These are phyloP conservation scores for Abortiporus biennis DNA, from an alignment of 1,284 basidiomycete genomes.

Conservation along the genomic window DNA sequence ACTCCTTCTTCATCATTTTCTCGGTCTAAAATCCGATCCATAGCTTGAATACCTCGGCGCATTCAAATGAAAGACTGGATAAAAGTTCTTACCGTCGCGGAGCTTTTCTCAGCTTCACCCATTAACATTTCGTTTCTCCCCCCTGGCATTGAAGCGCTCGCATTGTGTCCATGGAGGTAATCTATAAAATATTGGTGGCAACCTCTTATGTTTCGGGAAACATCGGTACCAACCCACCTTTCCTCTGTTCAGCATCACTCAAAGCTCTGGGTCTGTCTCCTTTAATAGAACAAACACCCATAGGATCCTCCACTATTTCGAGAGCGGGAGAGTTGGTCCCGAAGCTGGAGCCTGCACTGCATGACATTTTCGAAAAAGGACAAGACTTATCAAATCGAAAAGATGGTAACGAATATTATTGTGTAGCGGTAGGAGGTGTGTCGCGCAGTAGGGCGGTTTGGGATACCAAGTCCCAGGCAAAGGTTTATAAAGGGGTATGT, in stretches of 20 bases:
- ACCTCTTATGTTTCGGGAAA: no score
- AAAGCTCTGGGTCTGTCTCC: conserved; percentile 28
- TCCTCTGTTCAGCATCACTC: conserved; percentile 30
- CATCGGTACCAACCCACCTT: conserved; percentile 27
- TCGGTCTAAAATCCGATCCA: no score
- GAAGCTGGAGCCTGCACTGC: conserved; percentile 16
- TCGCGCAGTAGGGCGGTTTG: not conserved
- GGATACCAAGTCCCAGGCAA: not conserved
- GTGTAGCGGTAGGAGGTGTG: not conserved
- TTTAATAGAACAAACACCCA: conserved; percentile 43
- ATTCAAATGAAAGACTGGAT: no score
- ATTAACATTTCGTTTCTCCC: no score
- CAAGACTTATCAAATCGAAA: not conserved
- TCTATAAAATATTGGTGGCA: no score
- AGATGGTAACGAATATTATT: not conserved
- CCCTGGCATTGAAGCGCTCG: no score
- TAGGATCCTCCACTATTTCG: conserved; percentile 38
- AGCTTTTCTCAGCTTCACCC: no score
- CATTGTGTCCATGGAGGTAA: no score
- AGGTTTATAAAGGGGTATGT: not conserved
- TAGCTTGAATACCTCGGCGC: no score
- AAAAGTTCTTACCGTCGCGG: no score
- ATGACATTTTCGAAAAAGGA: conserved; percentile 15
- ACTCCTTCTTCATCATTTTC: no score
- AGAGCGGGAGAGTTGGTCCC: conserved; percentile 49